These are phyloP conservation scores for Nadsonia fulvescens DNA, from an alignment of 805 yeast genomes.

Conservation along the genomic window DNA sequence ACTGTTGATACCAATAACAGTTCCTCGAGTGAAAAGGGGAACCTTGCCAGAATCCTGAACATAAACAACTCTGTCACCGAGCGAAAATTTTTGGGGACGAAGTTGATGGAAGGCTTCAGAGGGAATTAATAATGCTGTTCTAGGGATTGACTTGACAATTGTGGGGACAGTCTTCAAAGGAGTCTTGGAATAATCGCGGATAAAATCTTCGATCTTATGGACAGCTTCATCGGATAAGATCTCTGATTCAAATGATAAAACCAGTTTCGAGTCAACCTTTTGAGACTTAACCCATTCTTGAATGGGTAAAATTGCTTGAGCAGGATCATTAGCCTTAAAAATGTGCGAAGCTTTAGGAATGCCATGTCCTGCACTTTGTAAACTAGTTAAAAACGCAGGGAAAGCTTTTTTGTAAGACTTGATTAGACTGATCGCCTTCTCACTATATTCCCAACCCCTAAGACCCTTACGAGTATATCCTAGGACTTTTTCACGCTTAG, in stretches of 20 bases:
- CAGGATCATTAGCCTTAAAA: no score
- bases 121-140: constrained; percentile 66
- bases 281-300: no score
- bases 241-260: constrained; percentile 63
- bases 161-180: constrained; percentile 30
- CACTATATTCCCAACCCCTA: constrained; percentile 70
- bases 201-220: constrained; percentile 44
- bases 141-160: constrained; percentile 67
- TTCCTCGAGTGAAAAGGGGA: constrained; percentile 74
- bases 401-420: constrained; percentile 42
- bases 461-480: constrained; percentile 61
- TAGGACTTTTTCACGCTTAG: constrained; percentile 60
- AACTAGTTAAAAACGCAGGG: constrained; percentile 36
- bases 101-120: constrained; percentile 51
- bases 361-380: no score
- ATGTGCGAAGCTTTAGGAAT: no score
- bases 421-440: constrained; percentile 49
- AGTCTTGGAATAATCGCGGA: constrained; percentile 25
- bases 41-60: constrained; percentile 79
- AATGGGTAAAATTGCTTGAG: no score
- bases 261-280: no score
- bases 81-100: constrained; percentile 53
- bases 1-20: constrained; percentile 58
- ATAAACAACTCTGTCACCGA: constrained; percentile 83
- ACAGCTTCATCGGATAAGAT: constrained; percentile 52